These are phyloP conservation scores for Galerina sulciceps DNA, from an alignment of 768 basidiomycete genomes.

Conservation along the genomic window DNA sequence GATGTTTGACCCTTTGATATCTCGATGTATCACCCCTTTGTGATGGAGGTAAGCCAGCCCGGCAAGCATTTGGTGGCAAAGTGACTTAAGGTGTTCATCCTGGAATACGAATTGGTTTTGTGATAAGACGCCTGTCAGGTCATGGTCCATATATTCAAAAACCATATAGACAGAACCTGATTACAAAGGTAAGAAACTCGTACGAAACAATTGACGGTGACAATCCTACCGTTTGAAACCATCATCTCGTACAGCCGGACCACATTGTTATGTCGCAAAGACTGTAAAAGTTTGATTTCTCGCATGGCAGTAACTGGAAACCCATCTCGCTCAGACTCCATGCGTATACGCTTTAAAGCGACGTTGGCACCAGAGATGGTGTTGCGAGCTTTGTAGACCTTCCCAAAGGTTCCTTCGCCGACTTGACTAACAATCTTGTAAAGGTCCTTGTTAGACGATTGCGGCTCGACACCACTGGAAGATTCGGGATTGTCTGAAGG, in stretches of 20 bases:
- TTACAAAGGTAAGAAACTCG: not conserved
- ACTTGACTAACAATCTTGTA: slow-evolving; percentile 93
- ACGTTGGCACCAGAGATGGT: slow-evolving; percentile 76
- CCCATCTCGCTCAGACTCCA: slow-evolving; percentile 97
- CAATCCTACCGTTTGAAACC: slow-evolving; percentile 85
- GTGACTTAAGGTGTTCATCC: slow-evolving; percentile 90
- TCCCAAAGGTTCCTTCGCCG: slow-evolving; percentile 98
- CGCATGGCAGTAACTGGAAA: slow-evolving; percentile 99
- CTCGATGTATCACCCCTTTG: slow-evolving; percentile 95
- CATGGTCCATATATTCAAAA: slow-evolving; percentile 99
- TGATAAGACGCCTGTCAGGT: slow-evolving; percentile 91
- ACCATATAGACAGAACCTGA: slow-evolving; percentile 98
- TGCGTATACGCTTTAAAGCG: slow-evolving; percentile 94
- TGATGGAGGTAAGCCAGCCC: slow-evolving; percentile 95
- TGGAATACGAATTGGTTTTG: slow-evolving; percentile 88
- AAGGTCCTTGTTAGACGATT: slow-evolving; percentile 50
- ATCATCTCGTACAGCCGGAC: slow-evolving; percentile 96
- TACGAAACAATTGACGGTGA: not conserved
- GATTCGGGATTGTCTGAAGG: slow-evolving; percentile 17
- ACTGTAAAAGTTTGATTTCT: slow-evolving; percentile 97
- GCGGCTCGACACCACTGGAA: slow-evolving; percentile 13
- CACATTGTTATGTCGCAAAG: slow-evolving; percentile 87
- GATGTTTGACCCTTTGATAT: slow-evolving; percentile 99
- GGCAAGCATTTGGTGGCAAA: slow-evolving; percentile 94
- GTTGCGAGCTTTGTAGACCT: slow-evolving; percentile 95